phyloP scores from a whole-genome alignment of 257 asterid species.

The Pogostemon cablin region DNA sequence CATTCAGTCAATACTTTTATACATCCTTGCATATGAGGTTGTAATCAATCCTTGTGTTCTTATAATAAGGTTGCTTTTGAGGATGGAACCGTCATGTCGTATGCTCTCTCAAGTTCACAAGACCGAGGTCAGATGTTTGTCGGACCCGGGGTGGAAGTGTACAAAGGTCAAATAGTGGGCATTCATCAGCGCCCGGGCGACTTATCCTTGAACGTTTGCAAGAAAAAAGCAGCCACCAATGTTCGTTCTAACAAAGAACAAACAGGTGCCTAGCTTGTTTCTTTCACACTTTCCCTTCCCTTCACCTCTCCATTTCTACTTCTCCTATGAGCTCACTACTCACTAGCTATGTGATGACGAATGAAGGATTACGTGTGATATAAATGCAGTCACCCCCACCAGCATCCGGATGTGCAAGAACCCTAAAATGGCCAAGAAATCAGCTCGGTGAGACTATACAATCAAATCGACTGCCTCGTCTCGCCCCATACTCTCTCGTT shows the following conservation, averaged over 20 bases:
- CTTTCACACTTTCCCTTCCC: not conserved
- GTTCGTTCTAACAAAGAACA: constrained; percentile 89
- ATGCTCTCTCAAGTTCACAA: constrained; percentile 91
- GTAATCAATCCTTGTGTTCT: too few relatives aligned
- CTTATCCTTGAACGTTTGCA: constrained; percentile 88
- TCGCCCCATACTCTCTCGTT: not conserved
- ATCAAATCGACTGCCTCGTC: constrained; percentile 7
- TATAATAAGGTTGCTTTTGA: constrained; percentile 79
- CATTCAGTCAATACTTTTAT: not conserved
- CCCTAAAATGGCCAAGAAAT: constrained; percentile 63
- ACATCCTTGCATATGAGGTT: not conserved
- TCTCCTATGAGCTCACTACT: not conserved
- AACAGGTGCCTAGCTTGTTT: constrained; percentile 56
- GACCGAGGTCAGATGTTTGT: constrained; percentile 94
- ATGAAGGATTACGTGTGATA: too few relatives aligned
- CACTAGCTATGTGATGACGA: not conserved
- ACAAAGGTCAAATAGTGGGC: constrained; percentile 95
- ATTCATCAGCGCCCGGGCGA: constrained; percentile 98
- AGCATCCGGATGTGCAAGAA: constrained; percentile 96
- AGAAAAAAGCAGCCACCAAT: constrained; percentile 97
- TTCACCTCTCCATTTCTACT: not conserved
- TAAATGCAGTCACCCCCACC: constrained; percentile 68
- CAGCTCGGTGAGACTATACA: constrained; percentile 32
- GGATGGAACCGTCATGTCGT: constrained; percentile 83
- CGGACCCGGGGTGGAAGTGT: constrained; percentile 81